Evolutionary conservation across 2,329 filamentous ascomycete species (phyloP).

Genomic region (Epichloe typhina): DNA sequence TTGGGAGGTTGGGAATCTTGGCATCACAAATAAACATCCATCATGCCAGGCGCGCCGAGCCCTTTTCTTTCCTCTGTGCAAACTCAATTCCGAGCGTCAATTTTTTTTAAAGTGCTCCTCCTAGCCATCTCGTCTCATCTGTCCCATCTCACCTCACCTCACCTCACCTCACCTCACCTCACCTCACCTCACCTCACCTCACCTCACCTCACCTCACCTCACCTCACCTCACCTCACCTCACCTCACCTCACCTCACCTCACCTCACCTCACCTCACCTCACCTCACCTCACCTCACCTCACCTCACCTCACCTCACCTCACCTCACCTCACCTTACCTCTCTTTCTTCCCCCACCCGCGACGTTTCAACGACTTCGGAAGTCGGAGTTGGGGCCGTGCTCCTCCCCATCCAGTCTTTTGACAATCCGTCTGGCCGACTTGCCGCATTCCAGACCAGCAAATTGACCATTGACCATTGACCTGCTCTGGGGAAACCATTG

Average conservation of each 20-base stretch:
- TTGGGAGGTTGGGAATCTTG: slow-evolving; percentile 19
- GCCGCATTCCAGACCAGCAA: no score
- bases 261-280: no score
- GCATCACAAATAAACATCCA: neutral
- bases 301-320: no score
- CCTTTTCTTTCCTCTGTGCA: neutral
- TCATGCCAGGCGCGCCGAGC: neutral
- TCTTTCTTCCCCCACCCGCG: no score
- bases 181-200: no score
- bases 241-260: no score
- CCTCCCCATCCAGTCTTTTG: neutral
- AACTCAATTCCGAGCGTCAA: neutral
- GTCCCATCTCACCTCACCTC: neutral
- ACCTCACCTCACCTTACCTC: no score
- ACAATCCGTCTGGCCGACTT: neutral
- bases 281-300: neutral
- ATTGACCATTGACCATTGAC: no score
- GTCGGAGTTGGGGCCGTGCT: neutral
- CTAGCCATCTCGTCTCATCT: neutral
- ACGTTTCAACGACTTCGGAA: neutral
- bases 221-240: neutral
- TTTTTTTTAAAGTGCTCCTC: neutral
- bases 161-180: no score
- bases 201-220: no score
- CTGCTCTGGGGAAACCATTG: no score